phyloP scores from a whole-genome alignment of 306 rosid species.

The Fagus crenata region DNA sequence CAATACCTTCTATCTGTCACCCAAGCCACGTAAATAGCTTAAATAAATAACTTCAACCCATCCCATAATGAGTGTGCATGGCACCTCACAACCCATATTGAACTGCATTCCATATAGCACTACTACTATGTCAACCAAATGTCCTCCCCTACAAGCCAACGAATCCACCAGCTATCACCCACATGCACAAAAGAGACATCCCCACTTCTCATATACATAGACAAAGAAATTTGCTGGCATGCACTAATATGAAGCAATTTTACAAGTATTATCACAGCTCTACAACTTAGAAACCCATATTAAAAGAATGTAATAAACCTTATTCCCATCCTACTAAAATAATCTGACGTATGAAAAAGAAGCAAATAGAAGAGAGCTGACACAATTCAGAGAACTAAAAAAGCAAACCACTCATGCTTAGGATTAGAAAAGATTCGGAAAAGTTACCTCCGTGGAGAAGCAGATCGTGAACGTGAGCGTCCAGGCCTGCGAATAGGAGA shows the following conservation, averaged over 20 bases:
- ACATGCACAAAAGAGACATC: background rate
- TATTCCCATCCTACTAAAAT: slow-evolving; percentile 11
- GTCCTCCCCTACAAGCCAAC: background rate
- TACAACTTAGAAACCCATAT: slow-evolving; percentile 9
- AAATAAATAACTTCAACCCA: background rate
- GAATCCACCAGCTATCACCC: background rate
- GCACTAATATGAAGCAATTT: background rate
- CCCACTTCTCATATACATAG: background rate
- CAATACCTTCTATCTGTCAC: background rate
- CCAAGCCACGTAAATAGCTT: background rate
- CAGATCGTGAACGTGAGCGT: slow-evolving; percentile 85
- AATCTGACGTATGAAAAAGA: slow-evolving; percentile 3
- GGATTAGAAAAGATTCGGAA: slow-evolving; percentile 12
- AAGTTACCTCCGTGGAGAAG: slow-evolving; percentile 86
- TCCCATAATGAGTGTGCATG: background rate
- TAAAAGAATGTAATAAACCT: background rate
- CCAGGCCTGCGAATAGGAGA: slow-evolving; percentile 83
- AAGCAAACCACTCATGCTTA: background rate
- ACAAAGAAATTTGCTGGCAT: background rate
- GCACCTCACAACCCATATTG: background rate
- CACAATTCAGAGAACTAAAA: background rate
- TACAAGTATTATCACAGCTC: slow-evolving; percentile 12
- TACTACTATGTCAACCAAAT: background rate
- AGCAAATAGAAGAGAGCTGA: background rate
- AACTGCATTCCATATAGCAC: background rate